A percentile compares a stretch with the other conserved stretches of the same genome.
phyloP scores from a whole-genome alignment of 2,329 filamentous ascomycete species.

The Xylaria sp. region DNA sequence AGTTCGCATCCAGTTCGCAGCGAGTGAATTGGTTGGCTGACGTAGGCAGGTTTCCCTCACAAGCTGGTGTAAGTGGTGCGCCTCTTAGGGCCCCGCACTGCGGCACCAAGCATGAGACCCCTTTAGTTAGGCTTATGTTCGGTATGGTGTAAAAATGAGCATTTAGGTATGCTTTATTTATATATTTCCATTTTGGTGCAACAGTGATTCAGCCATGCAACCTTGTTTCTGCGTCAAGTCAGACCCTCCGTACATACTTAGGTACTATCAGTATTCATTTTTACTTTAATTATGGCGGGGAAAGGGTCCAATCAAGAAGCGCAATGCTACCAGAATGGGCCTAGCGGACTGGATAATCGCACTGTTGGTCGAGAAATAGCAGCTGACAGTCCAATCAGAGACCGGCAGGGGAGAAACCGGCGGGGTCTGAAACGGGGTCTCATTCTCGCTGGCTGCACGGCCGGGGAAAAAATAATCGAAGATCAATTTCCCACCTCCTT shows the following conservation, averaged over 20 bases:
- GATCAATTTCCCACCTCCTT: slow-evolving; percentile 31
- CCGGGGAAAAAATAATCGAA: slow-evolving; percentile 32
- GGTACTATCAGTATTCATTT: neutral
- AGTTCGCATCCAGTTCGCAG: neutral
- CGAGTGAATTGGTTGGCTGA: neutral
- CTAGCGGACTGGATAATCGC: slow-evolving; percentile 1
- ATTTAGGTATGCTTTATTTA: neutral
- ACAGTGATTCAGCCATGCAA: neutral
- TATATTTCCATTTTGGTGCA: neutral
- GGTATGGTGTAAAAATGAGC: neutral
- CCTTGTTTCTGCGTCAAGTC: neutral
- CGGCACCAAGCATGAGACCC: neutral
- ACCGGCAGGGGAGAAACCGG: neutral
- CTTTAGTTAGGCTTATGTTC: neutral
- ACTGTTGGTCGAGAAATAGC: neutral
- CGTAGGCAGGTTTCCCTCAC: neutral
- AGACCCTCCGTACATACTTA: neutral
- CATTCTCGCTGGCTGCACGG: slow-evolving; percentile 9
- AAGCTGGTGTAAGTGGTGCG: neutral
- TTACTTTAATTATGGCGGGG: slow-evolving; percentile 12
- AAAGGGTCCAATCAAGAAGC: slow-evolving; percentile 5
- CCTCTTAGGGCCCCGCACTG: neutral
- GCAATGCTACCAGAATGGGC: neutral
- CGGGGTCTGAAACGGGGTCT: slow-evolving; percentile 13
- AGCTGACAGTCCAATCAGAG: slow-evolving; percentile 21